Conservation (phyloP, 2,329 filamentous ascomycete genomes). For the Colletotrichum musicola region DNA sequence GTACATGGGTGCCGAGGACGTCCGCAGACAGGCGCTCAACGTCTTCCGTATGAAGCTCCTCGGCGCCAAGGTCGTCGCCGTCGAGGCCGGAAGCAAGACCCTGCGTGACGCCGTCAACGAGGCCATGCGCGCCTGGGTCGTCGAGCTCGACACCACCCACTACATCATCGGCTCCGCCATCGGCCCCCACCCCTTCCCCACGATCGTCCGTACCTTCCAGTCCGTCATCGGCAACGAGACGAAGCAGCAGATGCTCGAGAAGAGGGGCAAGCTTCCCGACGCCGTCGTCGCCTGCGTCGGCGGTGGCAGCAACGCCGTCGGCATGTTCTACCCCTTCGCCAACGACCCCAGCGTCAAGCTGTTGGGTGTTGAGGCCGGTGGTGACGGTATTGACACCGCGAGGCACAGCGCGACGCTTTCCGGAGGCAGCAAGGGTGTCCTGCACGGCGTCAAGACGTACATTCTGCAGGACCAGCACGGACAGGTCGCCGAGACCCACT, state of each 20-base stretch:
- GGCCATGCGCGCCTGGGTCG: conserved; percentile 93
- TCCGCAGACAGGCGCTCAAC: conserved; percentile 94
- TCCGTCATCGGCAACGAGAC: conserved; percentile 96
- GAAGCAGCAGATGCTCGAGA: conserved; percentile 87
- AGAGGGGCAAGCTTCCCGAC: conserved; percentile 90
- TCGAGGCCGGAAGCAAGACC: conserved; percentile 89
- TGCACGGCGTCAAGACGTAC: conserved; percentile 97
- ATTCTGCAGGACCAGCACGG: conserved; percentile 93
- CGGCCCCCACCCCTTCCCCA: conserved; percentile 97
- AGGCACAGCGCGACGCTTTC: conserved; percentile 90
- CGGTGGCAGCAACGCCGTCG: conserved; percentile 92
- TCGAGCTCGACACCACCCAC: conserved; percentile 92
- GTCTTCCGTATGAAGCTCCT: conserved; percentile 99
- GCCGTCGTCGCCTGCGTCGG: conserved; percentile 97
- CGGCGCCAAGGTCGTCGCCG: conserved; percentile 90
- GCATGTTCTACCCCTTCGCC: conserved; percentile 98
- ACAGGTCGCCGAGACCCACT: conserved; percentile 95
- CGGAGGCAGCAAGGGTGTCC: conserved; percentile 88
- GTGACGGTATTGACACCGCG: conserved; percentile 88
- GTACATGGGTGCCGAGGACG: conserved; percentile 98
- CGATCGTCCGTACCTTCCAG: conserved; percentile 97
- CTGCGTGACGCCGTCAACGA: conserved; percentile 94
- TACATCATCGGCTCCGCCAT: conserved; percentile 99
- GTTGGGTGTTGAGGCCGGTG: conserved; percentile 93
- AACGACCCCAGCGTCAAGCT: conserved; percentile 88